Conservation (phyloP, 2,329 filamentous ascomycete genomes). For the Tolypocladium ovalisporum region DNA sequence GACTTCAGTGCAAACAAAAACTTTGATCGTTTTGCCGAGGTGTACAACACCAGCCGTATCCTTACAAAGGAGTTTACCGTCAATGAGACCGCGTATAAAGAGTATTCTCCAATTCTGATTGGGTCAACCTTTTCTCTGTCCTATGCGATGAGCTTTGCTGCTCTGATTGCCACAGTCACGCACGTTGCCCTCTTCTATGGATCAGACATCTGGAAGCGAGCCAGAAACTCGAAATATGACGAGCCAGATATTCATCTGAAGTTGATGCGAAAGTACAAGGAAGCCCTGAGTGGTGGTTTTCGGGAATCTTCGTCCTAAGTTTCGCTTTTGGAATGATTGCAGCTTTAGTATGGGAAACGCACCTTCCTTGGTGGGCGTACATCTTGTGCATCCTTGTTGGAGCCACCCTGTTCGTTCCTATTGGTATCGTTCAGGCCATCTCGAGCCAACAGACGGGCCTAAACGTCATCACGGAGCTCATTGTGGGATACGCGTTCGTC, state of each 20-base stretch:
- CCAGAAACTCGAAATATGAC: slow-evolving; percentile 20
- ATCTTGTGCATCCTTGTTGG: slow-evolving; percentile 28
- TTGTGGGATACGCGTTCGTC: slow-evolving; percentile 32
- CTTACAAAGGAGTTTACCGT: slow-evolving; percentile 40
- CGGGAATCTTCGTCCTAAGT: slow-evolving; percentile 30
- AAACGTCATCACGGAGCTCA: slow-evolving; percentile 37
- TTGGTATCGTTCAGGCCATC: slow-evolving; percentile 34
- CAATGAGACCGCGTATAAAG: slow-evolving; percentile 42
- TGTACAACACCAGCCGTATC: slow-evolving; percentile 46
- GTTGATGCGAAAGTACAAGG: slow-evolving; percentile 45
- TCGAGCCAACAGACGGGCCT: slow-evolving; percentile 36
- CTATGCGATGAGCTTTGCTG: slow-evolving; percentile 48
- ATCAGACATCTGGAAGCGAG: slow-evolving; percentile 28
- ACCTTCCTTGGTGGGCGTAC: slow-evolving; percentile 32
- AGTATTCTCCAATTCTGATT: slow-evolving; percentile 44
- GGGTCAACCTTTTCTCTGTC: slow-evolving; percentile 43
- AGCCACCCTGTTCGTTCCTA: slow-evolving; percentile 28
- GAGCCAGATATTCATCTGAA: slow-evolving; percentile 39
- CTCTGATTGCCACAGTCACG: slow-evolving; percentile 39
- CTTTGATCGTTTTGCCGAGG: slow-evolving; percentile 47
- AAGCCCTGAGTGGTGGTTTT: slow-evolving; percentile 50
- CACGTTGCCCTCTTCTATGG: slow-evolving; percentile 43
- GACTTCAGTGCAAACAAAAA: slow-evolving; percentile 37
- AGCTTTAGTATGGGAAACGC: slow-evolving; percentile 23
- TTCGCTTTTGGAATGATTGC: slow-evolving; percentile 34